Percentiles rank a stretch among this genome's conserved stretches.
Conservation (phyloP, 2,329 filamentous ascomycete species). For the Trichoderma brevicompactum region DNA sequence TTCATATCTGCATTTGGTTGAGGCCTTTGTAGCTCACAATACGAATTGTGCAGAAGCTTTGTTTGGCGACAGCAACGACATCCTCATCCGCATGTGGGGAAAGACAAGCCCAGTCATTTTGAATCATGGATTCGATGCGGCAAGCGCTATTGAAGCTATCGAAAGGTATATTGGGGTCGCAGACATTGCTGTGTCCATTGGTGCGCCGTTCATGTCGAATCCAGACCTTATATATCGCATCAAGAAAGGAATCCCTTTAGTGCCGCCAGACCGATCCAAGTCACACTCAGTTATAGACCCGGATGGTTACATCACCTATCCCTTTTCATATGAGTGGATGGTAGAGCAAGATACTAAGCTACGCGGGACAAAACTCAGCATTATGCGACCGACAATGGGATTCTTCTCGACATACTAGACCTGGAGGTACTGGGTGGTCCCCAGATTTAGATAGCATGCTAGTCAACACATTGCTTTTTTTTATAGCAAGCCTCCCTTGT, state of each 20-base stretch:
- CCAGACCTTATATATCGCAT: conserved; percentile 2
- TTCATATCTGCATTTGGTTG: background rate
- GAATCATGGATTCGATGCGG: background rate
- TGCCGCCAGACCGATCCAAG: background rate
- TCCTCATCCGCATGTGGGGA: conserved; percentile 1
- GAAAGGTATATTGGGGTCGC: conserved; percentile 1
- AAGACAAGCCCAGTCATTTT: background rate
- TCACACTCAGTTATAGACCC: conserved; percentile 1
- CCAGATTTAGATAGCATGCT: no score
- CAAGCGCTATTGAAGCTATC: background rate
- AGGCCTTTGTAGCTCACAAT: background rate
- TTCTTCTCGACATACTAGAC: background rate
- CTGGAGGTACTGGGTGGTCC: background rate
- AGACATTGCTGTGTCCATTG: conserved; percentile 8
- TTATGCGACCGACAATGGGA: background rate
- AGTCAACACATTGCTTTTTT: no score
- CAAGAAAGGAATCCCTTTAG: background rate
- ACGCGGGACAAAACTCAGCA: background rate
- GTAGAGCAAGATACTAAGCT: background rate
- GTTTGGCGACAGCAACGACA: background rate
- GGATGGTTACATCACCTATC: background rate
- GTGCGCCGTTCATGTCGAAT: conserved; percentile 2
- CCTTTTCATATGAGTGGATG: conserved; percentile 6
- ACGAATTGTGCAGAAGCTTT: background rate
- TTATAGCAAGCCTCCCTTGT: no score